A percentile compares a stretch with the other conserved stretches of the same genome.
Conservation (phyloP, 2,329 filamentous ascomycete genomes). For the Parasarocladium wereldwijsianum region DNA sequence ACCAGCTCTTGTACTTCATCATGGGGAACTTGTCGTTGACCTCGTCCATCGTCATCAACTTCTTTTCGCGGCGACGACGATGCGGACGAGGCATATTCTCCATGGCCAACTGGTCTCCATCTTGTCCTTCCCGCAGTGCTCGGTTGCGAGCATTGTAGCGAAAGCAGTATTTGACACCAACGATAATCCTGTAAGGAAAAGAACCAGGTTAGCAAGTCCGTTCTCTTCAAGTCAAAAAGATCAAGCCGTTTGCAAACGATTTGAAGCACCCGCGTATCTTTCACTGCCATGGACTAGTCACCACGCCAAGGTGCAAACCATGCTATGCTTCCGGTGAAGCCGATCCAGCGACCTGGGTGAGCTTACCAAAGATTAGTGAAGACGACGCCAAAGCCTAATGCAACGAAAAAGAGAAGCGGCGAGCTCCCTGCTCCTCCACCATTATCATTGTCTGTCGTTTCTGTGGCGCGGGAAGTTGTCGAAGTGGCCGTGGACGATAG, state of each 20-base stretch:
- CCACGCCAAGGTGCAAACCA: no score
- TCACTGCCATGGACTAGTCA: no score
- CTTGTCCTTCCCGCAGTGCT: slow-evolving; percentile 59
- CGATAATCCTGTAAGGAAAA: slow-evolving; percentile 66
- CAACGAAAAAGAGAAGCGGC: slow-evolving; percentile 65
- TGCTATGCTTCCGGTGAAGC: no score
- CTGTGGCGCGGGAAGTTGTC: slow-evolving; percentile 9
- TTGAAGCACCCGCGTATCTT: no score
- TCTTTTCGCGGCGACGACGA: slow-evolving; percentile 85
- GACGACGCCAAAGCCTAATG: slow-evolving; percentile 90
- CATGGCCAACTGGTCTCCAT: slow-evolving; percentile 79
- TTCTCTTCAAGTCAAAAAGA: not conserved
- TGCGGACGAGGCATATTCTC: slow-evolving; percentile 74
- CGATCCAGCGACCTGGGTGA: no score
- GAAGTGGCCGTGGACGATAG: slow-evolving; percentile 4
- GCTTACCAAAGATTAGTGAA: slow-evolving; percentile 96
- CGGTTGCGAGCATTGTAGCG: slow-evolving; percentile 92
- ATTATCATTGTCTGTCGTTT: slow-evolving; percentile 4
- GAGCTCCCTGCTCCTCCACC: slow-evolving; percentile 20
- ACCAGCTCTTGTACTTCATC: slow-evolving; percentile 93
- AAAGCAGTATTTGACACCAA: slow-evolving; percentile 98
- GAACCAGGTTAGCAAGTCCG: not conserved
- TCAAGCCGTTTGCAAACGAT: no score
- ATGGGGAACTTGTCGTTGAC: slow-evolving; percentile 95
- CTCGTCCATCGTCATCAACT: slow-evolving; percentile 97